Base-by-base conservation (phyloP, 805 yeast genomes). In the Saccharomycopsis vini region DNA sequence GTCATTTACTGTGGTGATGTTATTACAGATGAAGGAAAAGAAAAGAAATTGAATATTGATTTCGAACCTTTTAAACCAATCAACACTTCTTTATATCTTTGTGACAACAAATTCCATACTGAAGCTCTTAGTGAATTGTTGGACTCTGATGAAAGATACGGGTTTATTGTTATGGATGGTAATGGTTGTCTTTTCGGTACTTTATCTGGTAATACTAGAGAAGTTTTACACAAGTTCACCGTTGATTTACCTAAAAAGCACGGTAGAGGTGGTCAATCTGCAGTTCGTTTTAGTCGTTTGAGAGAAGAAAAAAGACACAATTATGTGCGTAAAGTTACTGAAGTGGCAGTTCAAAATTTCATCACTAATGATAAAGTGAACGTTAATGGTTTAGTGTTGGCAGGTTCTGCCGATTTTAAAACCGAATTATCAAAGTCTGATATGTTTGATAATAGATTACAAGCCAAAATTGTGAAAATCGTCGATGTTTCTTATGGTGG, bases 211-310 rank as follows among this genome's bases (percentile, higher is more conserved):
- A 92, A 92, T 69, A 89, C 95, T 38, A 82, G 98, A 72, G 96
- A 92, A 51, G 86, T 92, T 36, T 72, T 92, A 60, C 95, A 90
- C 67, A 92, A 92, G 67, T 92, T 92, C 68, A 83, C 88, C 2
- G 99, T 92, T 45, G 99, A 92, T 66, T 73, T 92, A 57, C 99
- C 99, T 57, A 92, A 92, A 73, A 92, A 92, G 86, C 98, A 92
- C 73, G 98, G 98, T 60, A 84, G 98, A 76, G 98, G 98, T 84
- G 98, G 98, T 82, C 98, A 92, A 72, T 92, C 99, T 51, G 98
- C 99, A 36, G 63, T 92, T 56, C 97, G 99, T 86, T 92, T 92
- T 73, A 81, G 97, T 21, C 89, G 99, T 75, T 75, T 92, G 65
- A 84, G 99, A 76, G 98, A 92, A 57, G 98, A 92, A 68, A 92